These are phyloP conservation scores for Blastocystis sp. DNA, from an alignment of 352 stramenopile genomes.

Conservation along the genomic window DNA sequence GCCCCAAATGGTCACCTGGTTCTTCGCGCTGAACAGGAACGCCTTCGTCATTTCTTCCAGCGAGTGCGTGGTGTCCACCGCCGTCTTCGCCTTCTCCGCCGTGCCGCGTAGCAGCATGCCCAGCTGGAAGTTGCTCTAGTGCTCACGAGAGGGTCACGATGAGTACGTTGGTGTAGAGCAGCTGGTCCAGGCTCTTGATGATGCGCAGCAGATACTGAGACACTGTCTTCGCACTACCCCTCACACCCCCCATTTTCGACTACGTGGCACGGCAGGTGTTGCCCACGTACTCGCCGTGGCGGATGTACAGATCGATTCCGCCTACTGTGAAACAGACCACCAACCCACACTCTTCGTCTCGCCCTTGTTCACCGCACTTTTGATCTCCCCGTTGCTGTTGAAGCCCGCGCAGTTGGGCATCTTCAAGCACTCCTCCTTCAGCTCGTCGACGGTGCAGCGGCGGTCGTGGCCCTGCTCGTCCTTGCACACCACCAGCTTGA, in stretches of 20 bases:
- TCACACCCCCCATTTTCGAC: background rate
- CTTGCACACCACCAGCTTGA: background rate
- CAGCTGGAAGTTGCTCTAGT: constrained; percentile 8
- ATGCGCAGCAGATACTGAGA: background rate
- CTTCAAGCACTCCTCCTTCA: constrained; percentile 25
- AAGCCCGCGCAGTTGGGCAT: constrained; percentile 1
- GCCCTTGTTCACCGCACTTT: background rate
- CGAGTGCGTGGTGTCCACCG: background rate
- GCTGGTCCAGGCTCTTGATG: background rate
- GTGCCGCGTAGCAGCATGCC: background rate
- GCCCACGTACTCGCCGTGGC: background rate
- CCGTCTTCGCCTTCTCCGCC: background rate
- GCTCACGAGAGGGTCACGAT: background rate
- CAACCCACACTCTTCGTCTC: background rate
- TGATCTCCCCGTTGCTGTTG: background rate
- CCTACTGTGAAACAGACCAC: background rate
- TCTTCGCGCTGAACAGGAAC: constrained; percentile 4
- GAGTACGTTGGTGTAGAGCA: background rate
- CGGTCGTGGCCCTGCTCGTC: background rate
- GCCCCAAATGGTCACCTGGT: background rate
- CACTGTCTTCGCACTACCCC: background rate
- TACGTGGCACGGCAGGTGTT: background rate
- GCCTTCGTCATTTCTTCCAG: background rate
- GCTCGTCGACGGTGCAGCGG: constrained; percentile 9
- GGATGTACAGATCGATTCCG: background rate